Conservation (phyloP, 2,329 filamentous ascomycete species). For the Cytospora schulzeri region DNA sequence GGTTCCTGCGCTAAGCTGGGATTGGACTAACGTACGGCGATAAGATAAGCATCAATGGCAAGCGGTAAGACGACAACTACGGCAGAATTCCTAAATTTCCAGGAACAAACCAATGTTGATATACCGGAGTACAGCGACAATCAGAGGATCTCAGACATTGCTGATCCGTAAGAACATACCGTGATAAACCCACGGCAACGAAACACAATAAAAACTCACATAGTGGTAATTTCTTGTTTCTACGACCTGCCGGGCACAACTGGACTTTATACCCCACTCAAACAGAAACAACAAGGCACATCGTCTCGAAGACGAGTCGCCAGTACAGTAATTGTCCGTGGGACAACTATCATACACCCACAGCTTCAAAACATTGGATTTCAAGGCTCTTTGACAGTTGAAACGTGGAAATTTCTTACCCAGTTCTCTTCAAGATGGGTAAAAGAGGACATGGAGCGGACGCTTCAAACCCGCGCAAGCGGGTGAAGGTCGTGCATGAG, state of each 20-base stretch:
- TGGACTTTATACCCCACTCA: neutral
- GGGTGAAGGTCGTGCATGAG: slow-evolving; percentile 59
- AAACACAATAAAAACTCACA: neutral
- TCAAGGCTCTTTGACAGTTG: too few species aligned
- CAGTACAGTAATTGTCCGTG: neutral
- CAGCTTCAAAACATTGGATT: neutral
- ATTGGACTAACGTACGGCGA: neutral
- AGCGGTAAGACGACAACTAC: neutral
- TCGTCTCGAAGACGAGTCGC: too few species aligned
- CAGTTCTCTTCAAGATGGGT: slow-evolving; percentile 13
- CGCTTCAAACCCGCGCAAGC: slow-evolving; percentile 48
- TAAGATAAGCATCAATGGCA: neutral
- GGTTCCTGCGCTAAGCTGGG: neutral
- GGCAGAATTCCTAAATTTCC: slow-evolving; percentile 2
- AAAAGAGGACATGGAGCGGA: slow-evolving; percentile 39
- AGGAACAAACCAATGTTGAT: neutral
- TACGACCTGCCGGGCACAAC: neutral
- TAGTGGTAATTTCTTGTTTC: neutral
- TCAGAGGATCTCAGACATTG: neutral
- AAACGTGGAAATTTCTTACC: neutral
- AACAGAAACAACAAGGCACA: neutral
- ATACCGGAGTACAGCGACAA: neutral
- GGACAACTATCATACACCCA: neutral
- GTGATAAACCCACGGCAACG: neutral
- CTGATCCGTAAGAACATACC: neutral